Percentiles rank a stretch among this genome's conserved stretches.
Conservation (phyloP, 225 moss, liverwort and hornwort species). For the Sphagnum tenellum region DNA sequence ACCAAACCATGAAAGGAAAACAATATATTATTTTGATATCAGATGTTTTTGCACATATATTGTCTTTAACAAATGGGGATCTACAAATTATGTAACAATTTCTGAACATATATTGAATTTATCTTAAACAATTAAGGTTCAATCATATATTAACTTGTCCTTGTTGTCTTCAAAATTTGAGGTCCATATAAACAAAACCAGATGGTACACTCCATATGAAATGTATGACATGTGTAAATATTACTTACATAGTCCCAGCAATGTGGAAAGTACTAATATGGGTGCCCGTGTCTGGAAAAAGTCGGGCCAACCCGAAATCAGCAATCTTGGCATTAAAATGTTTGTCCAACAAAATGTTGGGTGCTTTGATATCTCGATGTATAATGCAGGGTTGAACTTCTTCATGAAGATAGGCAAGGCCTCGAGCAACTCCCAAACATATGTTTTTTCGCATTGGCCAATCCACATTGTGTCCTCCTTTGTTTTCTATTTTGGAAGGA, state of each 20-base stretch:
- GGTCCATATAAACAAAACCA: neutral
- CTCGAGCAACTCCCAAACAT: neutral
- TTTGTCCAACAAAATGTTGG: conserved; percentile 19
- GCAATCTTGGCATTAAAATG: conserved; percentile 21
- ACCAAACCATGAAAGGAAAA: too few species aligned
- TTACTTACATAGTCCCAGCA: conserved; percentile 14
- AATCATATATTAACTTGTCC: neutral
- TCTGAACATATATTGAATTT: neutral
- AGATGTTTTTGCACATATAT: neutral
- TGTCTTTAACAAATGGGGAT: neutral
- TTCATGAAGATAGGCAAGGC: conserved; percentile 8
- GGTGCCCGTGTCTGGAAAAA: conserved; percentile 11
- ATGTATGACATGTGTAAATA: neutral
- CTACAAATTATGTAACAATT: neutral
- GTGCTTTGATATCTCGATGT: conserved; percentile 21
- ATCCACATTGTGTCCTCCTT: too few species aligned
- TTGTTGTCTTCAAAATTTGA: neutral
- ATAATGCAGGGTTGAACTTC: conserved; percentile 5
- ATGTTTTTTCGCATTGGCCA: neutral
- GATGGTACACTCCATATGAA: neutral
- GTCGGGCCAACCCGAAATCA: conserved; percentile 24
- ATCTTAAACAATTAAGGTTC: neutral
- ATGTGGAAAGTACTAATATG: conserved; percentile 3
- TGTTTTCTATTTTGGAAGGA: neutral
- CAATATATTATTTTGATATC: too few species aligned